Conservation (phyloP, 345 rosid species). For the Eucalyptus microcorys region DNA sequence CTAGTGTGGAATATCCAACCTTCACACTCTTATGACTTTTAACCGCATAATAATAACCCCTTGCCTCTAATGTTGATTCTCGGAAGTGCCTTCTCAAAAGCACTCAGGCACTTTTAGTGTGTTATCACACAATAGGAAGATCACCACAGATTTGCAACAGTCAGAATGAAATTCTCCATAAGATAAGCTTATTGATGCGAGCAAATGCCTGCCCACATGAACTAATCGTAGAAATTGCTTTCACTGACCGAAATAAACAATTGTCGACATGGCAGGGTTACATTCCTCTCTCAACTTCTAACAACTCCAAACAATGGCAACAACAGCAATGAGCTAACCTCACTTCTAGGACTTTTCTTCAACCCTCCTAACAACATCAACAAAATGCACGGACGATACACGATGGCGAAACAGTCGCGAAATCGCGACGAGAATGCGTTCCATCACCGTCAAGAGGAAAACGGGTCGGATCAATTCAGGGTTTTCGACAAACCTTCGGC, state of each 20-base stretch:
- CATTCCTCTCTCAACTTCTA: background rate
- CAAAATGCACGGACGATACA: background rate
- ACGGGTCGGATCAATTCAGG: background rate
- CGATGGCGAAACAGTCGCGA: background rate
- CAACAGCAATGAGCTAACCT: background rate
- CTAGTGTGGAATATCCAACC: background rate
- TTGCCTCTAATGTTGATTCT: background rate
- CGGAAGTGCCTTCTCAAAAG: background rate
- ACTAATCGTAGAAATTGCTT: background rate
- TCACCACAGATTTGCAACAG: background rate
- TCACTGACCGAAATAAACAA: background rate
- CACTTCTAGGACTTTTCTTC: background rate
- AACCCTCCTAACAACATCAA: fast-evolving
- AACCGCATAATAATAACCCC: background rate
- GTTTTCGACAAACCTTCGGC: background rate
- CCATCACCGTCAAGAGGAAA: background rate
- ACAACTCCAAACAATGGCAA: background rate
- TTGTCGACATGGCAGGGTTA: background rate
- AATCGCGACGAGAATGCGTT: background rate
- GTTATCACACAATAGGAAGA: background rate
- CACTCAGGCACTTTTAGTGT: background rate
- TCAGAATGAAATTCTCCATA: background rate
- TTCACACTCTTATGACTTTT: background rate
- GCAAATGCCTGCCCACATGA: background rate
- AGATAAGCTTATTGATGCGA: background rate